Conservation (phyloP, 768 basidiomycete genomes). For the Mycena crocata region DNA sequence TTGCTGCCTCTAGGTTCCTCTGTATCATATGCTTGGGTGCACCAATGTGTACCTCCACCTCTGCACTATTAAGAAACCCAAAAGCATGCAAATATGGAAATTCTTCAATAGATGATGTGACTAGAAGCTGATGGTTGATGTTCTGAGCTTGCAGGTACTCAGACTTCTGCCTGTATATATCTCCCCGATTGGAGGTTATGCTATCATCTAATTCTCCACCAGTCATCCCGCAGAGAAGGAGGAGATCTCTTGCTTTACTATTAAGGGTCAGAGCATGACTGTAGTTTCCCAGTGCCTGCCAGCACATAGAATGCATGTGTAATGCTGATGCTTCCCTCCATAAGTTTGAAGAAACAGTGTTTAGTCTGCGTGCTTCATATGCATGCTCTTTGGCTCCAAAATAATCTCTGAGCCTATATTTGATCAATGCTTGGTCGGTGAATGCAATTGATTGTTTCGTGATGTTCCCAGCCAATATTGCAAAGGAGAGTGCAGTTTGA, state of each 20-base stretch:
- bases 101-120: not conserved
- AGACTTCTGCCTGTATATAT: not conserved
- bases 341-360: not conserved
- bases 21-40: not conserved
- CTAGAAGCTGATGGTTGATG: not conserved
- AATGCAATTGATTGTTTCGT: too few species aligned
- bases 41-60: not conserved
- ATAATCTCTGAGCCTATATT: too few species aligned
- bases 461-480: too few species aligned
- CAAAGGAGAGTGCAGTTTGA: too few species aligned
- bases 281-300: not conserved
- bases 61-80: not conserved
- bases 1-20: not conserved
- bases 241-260: not conserved
- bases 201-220: not conserved
- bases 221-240: not conserved
- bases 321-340: not conserved
- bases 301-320: not conserved
- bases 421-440: too few species aligned
- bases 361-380: not conserved
- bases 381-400: not conserved
- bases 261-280: not conserved
- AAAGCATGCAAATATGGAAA: too few species aligned
- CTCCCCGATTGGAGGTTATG: not conserved
- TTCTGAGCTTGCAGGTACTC: not conserved